Base-by-base conservation (phyloP, 148 eudicot species). In the Arbutus unedo region DNA sequence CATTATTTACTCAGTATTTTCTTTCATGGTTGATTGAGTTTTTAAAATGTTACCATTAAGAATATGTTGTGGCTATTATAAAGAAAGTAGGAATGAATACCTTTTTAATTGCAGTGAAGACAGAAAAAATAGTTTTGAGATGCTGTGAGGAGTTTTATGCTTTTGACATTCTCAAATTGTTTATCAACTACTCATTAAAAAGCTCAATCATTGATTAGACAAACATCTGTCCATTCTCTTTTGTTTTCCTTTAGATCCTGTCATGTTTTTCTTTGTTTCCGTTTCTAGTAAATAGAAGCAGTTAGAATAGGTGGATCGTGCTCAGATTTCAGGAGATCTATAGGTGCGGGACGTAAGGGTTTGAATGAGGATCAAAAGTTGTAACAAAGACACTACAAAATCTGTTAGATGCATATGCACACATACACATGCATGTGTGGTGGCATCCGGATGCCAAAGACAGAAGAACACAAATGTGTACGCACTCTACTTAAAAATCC, bases 141-240 rank as follows among this genome's bases (percentile, higher is more conserved):
- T 16, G 76, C 50, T 44, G 6, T 19, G 5, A 54, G 57, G 57
- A 54, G 13, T 54, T 11, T 8, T 2, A 1, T 54, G 57, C 57
- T 54, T 54, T 54, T 10, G 57, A 15, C 57, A 7, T 7, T 54
- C 9, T 54, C 9, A 1, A 6, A 60, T 6, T 6, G 76, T 70
- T 70, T 19, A 18, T 66, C 25, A 55, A 55, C 21, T n/a, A 66
- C 25, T 66, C 15, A 66, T 43, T 43, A 10, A 66, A 25, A 23
- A 23, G 14, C 43, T 9, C 14, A 9, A 66, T 5, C 71, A 25
- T 66, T 66, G 71, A 66, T 44, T 18, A 44, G 44, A 72, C 23
- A 43, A 72, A 72, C 76, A 44, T 72, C 76, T 72, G 76, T 8
- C 50, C 44, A 19, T 72, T 71, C 48, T 71, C 76, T 72, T 44